Percentiles rank a stretch among this genome's conserved stretches.
phyloP scores from a whole-genome alignment of 2,329 filamentous ascomycete species.

The Cladosporium halotolerans region DNA sequence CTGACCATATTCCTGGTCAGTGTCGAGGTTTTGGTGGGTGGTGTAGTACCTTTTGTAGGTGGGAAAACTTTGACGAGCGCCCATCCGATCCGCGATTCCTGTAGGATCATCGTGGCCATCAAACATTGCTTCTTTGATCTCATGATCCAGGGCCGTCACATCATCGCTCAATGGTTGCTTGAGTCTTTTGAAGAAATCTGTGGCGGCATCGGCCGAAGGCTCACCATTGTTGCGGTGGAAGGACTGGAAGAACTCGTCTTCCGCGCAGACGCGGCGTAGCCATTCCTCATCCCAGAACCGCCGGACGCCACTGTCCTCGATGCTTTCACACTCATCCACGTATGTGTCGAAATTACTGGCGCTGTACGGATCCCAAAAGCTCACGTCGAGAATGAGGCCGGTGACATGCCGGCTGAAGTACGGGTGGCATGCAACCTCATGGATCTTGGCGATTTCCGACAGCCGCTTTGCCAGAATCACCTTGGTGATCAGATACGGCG shows the following conservation, averaged over 20 bases:
- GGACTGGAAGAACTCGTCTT: slow-evolving; percentile 1
- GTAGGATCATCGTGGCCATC: background rate
- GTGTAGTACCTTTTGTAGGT: slow-evolving; percentile 5
- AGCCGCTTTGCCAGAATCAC: slow-evolving; percentile 9
- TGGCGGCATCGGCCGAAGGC: slow-evolving; percentile 1
- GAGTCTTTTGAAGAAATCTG: background rate
- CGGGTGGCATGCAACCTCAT: slow-evolving; percentile 3
- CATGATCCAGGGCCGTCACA: background rate
- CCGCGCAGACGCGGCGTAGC: background rate
- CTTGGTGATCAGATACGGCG: slow-evolving; percentile 7
- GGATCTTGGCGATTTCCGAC: slow-evolving; percentile 2
- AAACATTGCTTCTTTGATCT: background rate
- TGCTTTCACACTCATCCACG: slow-evolving; percentile 11
- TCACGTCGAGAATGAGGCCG: slow-evolving; percentile 7
- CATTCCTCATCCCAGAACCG: slow-evolving; percentile 6
- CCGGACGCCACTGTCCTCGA: slow-evolving; percentile 7
- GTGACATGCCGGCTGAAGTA: slow-evolving; percentile 12
- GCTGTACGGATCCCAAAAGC: slow-evolving; percentile 6
- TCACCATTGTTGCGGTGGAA: background rate
- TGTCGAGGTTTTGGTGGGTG: background rate
- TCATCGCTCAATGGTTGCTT: background rate
- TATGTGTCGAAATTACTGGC: slow-evolving; percentile 6
- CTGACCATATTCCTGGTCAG: background rate
- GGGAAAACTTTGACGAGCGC: slow-evolving; percentile 8
- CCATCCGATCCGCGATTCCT: slow-evolving; percentile 6